Evolutionary conservation across 257 asterid genomes (phyloP), one percentile per base, ranked within the genome.

Genomic region (Eustoma russellianum): DNA sequence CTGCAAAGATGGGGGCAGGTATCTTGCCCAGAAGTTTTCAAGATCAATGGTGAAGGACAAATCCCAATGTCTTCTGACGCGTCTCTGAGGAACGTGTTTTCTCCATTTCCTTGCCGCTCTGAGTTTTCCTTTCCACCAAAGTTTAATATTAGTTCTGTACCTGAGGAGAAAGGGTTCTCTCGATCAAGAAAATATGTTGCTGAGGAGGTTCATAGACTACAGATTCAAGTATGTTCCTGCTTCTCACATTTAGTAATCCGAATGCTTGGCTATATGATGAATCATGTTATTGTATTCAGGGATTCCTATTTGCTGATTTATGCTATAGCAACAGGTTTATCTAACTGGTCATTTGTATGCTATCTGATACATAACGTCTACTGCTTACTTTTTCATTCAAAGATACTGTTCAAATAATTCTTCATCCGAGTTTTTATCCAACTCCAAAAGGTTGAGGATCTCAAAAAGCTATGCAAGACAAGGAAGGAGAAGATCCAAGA

Each of bases 1-100:
- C 52, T 66, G 46, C 70, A 70, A 10, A 70, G 83, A 60, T 77
- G 80, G 83, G 83, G 80, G 9, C 71, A 61, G 12, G 83, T 77
- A 14, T 52, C 73, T 35, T 70, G 75, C 54, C 80, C 83, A 16
- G 70, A 55, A 62, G 18, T 50, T 33, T 77, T 77, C 61, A 61
- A 33, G 55, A 65, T 57, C 46, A 7, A 50, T 17, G 34, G 41
- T 38, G 45, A 44, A 58, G 70, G 33, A 35, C 54, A 57, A 18
- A 44, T 41, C 17, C 18, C 52, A 30, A 53, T 41, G 55, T 50
- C 17, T 47, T 41, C 66, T 18, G 38, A 33, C n/a, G 2, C 61
- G 24, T 40, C 67, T 54, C 35, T 2, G 43, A 63, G 64, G 51
- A 60, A 64, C 53, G 53, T 30, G 0, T 41, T 70, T 47, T 45